Base-by-base conservation (phyloP, 768 basidiomycete species). In the Boletus sensibilis region DNA sequence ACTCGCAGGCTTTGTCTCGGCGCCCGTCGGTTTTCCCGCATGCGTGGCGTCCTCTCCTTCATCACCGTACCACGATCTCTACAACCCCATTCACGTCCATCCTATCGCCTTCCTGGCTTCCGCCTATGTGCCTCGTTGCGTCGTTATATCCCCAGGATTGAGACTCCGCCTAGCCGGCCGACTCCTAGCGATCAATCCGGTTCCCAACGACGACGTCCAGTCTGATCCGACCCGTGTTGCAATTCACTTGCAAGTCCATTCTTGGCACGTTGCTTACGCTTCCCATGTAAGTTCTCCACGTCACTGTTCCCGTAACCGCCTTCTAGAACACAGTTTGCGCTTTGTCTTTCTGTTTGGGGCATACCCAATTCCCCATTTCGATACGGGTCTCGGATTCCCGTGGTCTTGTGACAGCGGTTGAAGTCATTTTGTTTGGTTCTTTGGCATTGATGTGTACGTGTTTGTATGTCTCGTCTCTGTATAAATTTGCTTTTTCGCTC, bases 401-500 rank as follows among this genome's bases (percentile, higher is more conserved):
- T 25, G 21, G 44, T 41, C 61, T 47, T 45, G 41, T 63, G 51
- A 52, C 20, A 20, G 18, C 25, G 3, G 16, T 11, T 38, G n/a
- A 9, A 5, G 25, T 11, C 8, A 13, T n/a, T 7, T 27, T 37
- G 44, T 49, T 43, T 42, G 57, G 41, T 48, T 38, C 23, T 54
- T 52, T 34, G 29, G 39, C 37, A 8, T 31, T 2, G 4, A 56
- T 52, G 48, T 68, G 57, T 66, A 62, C 52, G 51, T 68, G 49
- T 66, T 68, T 65, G 66, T 67, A 59, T 53, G n/a, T n/a, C 39
- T 55, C 7, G 50, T 35, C 29, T 16, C 23, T 25, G 27, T 71
- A 71, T 71, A 71, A 72, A 71, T 56, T 58, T 39, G 25, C 40
- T 14, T 49, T 67, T 53, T 50, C 23, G 43, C 53, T 1, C 45